phyloP scores from a whole-genome alignment of 768 basidiomycete species.

The Collybia sp. region DNA sequence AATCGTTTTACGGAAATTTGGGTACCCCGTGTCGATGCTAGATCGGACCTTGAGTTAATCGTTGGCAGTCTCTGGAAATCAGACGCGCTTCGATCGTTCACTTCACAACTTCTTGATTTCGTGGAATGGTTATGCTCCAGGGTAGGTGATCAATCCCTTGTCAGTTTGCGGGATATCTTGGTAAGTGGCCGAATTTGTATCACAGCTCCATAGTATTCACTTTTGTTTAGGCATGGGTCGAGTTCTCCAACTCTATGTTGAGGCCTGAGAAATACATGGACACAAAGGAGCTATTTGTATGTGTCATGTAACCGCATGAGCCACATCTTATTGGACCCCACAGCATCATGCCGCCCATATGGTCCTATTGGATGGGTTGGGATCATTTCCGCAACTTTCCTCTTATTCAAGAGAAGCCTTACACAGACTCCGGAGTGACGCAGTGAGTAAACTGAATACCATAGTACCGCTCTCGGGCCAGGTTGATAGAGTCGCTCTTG shows the following conservation, averaged over 20 bases:
- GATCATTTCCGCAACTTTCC: conserved; percentile 68
- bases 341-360: conserved; percentile 93
- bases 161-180: conserved; percentile 84
- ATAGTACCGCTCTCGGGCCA: conserved; percentile 44
- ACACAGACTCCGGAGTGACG: conserved; percentile 56
- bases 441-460: conserved; percentile 45
- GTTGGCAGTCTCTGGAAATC: conserved; percentile 65
- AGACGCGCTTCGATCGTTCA: conserved; percentile 49
- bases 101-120: conserved; percentile 67
- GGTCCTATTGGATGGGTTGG: conserved; percentile 88
- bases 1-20: conserved; percentile 99
- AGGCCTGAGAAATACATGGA: conserved; percentile 26
- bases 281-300: conserved; percentile 62
- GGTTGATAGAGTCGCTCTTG: conserved; percentile 20
- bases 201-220: background rate
- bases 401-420: conserved; percentile 59
- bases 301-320: conserved; percentile 9
- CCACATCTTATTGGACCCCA: too few relatives aligned
- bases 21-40: conserved; percentile 82
- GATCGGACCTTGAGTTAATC: conserved; percentile 74
- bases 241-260: conserved; percentile 70
- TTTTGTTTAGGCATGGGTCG: conserved; percentile 76
- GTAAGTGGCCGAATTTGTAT: conserved; percentile 36
- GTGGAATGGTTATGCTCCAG: conserved; percentile 69
- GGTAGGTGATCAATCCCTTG: conserved; percentile 58